These are phyloP conservation scores for Periconia macrospinosa DNA, from an alignment of 2,329 filamentous ascomycete species.

Conservation along the genomic window DNA sequence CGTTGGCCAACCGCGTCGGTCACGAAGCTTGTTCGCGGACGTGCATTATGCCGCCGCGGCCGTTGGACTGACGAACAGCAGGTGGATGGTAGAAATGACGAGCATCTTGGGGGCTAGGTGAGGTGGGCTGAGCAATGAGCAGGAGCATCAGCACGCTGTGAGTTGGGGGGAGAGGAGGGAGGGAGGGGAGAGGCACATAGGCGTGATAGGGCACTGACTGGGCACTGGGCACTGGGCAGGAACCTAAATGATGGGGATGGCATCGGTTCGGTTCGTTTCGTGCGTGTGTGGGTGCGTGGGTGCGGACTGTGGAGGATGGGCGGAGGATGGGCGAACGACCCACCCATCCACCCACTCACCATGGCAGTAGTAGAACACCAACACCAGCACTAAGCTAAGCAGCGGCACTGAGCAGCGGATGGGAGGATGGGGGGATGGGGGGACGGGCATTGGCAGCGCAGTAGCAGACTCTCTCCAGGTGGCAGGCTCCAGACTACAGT, in stretches of 20 bases:
- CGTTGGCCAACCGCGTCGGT: too few relatives aligned
- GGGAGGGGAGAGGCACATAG: too few relatives aligned
- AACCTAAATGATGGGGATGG: too few relatives aligned
- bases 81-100: neutral
- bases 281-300: neutral
- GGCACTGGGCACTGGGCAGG: too few relatives aligned
- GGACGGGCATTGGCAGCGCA: slow-evolving; percentile 3
- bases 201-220: too few relatives aligned
- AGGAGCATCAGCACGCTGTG: too few relatives aligned
- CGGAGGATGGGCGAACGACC: neutral
- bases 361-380: too few relatives aligned
- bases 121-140: neutral
- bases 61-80: neutral
- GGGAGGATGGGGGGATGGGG: slow-evolving; percentile 3
- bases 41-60: neutral
- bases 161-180: neutral
- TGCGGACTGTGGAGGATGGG: neutral
- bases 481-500: too few relatives aligned
- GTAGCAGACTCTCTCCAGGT: neutral
- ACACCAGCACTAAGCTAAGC: too few relatives aligned
- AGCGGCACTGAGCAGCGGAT: too few relatives aligned
- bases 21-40: neutral
- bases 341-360: slow-evolving; percentile 3
- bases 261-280: neutral
- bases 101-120: neutral